Evolutionary conservation across 352 stramenopile species (phyloP), one percentile per base, ranked within the genome.

Genomic region (Pythium brassicae): DNA sequence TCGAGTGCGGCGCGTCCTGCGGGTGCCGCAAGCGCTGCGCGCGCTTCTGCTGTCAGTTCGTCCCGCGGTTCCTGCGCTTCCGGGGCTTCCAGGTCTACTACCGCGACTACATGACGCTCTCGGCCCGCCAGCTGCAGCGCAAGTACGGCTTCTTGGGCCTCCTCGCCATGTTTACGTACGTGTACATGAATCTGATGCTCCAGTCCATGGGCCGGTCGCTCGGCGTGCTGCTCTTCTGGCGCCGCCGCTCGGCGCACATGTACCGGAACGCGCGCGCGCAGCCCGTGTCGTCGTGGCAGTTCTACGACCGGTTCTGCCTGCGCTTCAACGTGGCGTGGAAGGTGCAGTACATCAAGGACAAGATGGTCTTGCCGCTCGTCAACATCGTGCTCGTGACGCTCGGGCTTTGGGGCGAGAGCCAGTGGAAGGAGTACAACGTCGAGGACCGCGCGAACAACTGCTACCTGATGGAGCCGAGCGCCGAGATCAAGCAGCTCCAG

Each of bases 241-340:
- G 76, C 35, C 10, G 59, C 2, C 65, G 58, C 19, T 64, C 50
- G 0, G 14, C 49, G 1, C 69, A 83, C 59, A 87, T 87, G 71
- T 87, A 87, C 58, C 63, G 57, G 15, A 70, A 77, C 3, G 23
- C 42, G 8, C 43, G 60, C 7, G 60, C 68, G 42, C 56, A 59
- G 27, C 66, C 71, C 4, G 55, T 32, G 0, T 72, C 67, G 3
- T 61, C 50, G 29, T 73, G 64, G 63, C 60, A 60, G 26, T 43
- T 65, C n/a, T 49, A 70, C 37, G 76, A 86, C 49, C 48, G 58
- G 5, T 76, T 86, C 42, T 86, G 76, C 32, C 40, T 79, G 2
- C 61, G 73, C 11, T 87, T 87, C 65, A 87, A 84, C 40, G 37
- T 75, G 2, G 55, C 65, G n/a, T 87, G 76, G 76, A 84, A 84